Conservation (phyloP, 2,329 filamentous ascomycete species). For the Rutstroemia sp. region DNA sequence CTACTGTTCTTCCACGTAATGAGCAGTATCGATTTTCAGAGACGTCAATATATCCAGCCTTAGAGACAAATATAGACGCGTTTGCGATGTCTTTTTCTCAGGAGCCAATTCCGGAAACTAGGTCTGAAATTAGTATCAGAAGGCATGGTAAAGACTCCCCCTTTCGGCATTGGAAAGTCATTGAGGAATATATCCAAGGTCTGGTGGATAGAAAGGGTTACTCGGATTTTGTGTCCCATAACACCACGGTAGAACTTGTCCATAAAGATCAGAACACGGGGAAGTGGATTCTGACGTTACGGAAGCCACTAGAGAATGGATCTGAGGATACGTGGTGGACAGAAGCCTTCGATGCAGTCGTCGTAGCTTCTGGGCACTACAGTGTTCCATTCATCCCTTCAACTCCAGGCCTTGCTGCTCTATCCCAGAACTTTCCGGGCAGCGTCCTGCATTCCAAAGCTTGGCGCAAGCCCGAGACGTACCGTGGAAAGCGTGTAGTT, state of each 20-base stretch:
- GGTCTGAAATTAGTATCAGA: slow-evolving; percentile 35
- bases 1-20: slow-evolving; percentile 36
- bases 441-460: slow-evolving; percentile 63
- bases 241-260: slow-evolving; percentile 54
- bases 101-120: slow-evolving; percentile 42
- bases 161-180: slow-evolving; percentile 53
- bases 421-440: slow-evolving; percentile 46
- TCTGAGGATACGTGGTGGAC: slow-evolving; percentile 52
- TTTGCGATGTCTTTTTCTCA: slow-evolving; percentile 53
- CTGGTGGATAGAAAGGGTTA: slow-evolving; percentile 48
- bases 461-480: slow-evolving; percentile 57
- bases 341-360: slow-evolving; percentile 57
- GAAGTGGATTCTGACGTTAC: slow-evolving; percentile 47
- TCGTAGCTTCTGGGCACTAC: slow-evolving; percentile 63
- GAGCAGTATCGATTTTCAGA: slow-evolving; percentile 44
- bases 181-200: slow-evolving; percentile 46
- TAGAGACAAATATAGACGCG: slow-evolving; percentile 59
- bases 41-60: slow-evolving; percentile 51
- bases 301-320: slow-evolving; percentile 33
- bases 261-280: slow-evolving; percentile 37
- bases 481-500: slow-evolving; percentile 45
- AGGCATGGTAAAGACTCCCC: slow-evolving; percentile 51
- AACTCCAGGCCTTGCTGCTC: slow-evolving; percentile 49
- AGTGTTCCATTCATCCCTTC: slow-evolving; percentile 55
- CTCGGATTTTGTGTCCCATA: slow-evolving; percentile 43